Percentiles rank a stretch among this genome's conserved stretches.
phyloP scores from a whole-genome alignment of 2,329 filamentous ascomycete species.

The Daldinia sp. region DNA sequence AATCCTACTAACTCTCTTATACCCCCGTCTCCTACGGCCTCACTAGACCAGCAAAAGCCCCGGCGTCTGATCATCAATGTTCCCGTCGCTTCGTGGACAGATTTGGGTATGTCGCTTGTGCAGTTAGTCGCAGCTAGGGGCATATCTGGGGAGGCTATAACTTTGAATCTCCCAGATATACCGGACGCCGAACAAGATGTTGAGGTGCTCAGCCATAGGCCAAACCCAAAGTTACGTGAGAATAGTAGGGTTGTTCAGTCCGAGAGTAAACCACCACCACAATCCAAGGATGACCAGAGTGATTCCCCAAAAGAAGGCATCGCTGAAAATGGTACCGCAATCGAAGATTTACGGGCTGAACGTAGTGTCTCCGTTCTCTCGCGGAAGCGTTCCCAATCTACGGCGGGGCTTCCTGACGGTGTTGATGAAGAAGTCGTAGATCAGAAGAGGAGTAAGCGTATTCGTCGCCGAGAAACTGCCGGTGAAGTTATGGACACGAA shows the following conservation, averaged over 20 bases:
- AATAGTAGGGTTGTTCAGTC: slow-evolving; percentile 10
- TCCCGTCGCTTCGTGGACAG: slow-evolving; percentile 52
- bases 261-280: slow-evolving; percentile 22
- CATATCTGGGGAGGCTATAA: slow-evolving; percentile 47
- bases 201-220: slow-evolving; percentile 39
- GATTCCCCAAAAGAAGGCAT: slow-evolving; percentile 49
- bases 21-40: slow-evolving; percentile 33
- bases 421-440: slow-evolving; percentile 65
- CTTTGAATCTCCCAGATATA: slow-evolving; percentile 50
- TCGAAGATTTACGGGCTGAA: slow-evolving; percentile 48
- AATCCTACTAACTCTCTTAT: slow-evolving; percentile 53
- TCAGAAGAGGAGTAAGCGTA: slow-evolving; percentile 71
- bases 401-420: slow-evolving; percentile 64
- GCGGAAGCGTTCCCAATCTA: slow-evolving; percentile 70
- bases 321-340: slow-evolving; percentile 43
- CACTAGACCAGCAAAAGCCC: not conserved
- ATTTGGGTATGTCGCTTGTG: slow-evolving; percentile 53
- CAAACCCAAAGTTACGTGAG: slow-evolving; percentile 28
- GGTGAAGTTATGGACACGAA: slow-evolving; percentile 64
- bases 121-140: slow-evolving; percentile 48
- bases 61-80: slow-evolving; percentile 45
- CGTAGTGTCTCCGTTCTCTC: slow-evolving; percentile 53
- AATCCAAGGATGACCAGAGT: slow-evolving; percentile 49
- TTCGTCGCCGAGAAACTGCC: slow-evolving; percentile 66
- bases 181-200: slow-evolving; percentile 43